These are phyloP conservation scores for Kodamaea fukazawae DNA, from an alignment of 805 yeast species.

Conservation along the genomic window DNA sequence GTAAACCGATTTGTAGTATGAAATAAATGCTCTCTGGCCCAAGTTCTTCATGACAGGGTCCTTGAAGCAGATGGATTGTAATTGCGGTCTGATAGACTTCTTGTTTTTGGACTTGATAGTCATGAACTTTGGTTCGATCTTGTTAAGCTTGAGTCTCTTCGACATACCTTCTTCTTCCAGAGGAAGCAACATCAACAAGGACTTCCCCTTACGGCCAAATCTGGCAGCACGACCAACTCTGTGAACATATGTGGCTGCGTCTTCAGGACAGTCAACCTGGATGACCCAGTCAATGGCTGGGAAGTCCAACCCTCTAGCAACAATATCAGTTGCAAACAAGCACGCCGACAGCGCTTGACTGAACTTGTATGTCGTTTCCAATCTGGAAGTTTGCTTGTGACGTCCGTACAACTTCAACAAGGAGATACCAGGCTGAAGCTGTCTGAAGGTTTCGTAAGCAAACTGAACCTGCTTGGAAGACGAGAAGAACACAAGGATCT, in stretches of 20 bases:
- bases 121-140: constrained; percentile 68
- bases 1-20: constrained; percentile 81
- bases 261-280: constrained; percentile 90
- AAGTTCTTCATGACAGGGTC: constrained; percentile 89
- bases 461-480: constrained; percentile 90
- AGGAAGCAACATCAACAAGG: constrained; percentile 79
- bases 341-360: constrained; percentile 77
- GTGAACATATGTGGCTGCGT: constrained; percentile 83
- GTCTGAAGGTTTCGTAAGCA: constrained; percentile 81
- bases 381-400: constrained; percentile 84
- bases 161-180: constrained; percentile 77
- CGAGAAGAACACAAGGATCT: constrained; percentile 79
- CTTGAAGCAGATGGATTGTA: constrained; percentile 87
- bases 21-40: constrained; percentile 93
- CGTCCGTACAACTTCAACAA: constrained; percentile 83
- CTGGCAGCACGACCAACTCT: constrained; percentile 90
- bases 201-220: constrained; percentile 80
- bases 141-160: constrained; percentile 55
- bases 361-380: constrained; percentile 78
- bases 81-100: constrained; percentile 73
- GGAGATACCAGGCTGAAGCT: constrained; percentile 89
- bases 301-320: constrained; percentile 88
- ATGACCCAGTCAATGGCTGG: constrained; percentile 96
- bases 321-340: constrained; percentile 85
- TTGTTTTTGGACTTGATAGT: constrained; percentile 72